Evolutionary conservation across 805 yeast genomes (phyloP), one percentile per base, ranked within the genome.

Genomic region (Candida pini): DNA sequence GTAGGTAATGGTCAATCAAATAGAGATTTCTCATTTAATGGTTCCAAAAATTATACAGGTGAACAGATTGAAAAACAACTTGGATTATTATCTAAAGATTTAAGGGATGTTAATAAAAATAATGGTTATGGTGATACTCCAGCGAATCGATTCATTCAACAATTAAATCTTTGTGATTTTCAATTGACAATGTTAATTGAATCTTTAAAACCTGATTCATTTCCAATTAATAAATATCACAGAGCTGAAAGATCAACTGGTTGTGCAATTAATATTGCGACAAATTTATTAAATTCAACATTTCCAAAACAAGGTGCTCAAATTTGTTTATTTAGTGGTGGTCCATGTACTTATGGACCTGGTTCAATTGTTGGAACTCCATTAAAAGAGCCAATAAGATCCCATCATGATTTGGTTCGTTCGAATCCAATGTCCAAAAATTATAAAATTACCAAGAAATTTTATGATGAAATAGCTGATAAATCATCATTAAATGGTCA

Each of bases 321-420:
- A 31, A 50, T 77, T 5, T 51, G 76, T 49, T 53, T 71, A 17
- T 78, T 78, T 47, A 50, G 72, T 4, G 82, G 78, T 19, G 86
- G 86, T 1, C 77, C 81, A 5, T 73, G 81, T 45, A 80, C 85
- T 0, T 59, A 60, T 40, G 85, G 85, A 2, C 81, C 82, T 2
- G 87, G 86, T 2, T 49, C 60, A 25, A 72, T 80, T 22, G 84
- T 78, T 9, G 69, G 70, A 6, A 58, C 66, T n/a, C 57, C 62
- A 18, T 60, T 78, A 37, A 78, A 73, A 45, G 81, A 76, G 38
- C 80, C 85, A 6, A 61, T 79, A 29, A 68, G 87, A 60, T 77
- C 84, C 0, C 86, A 79, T 50, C 73, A 74, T 49, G 81, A 77
- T 50, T 69, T 79, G 26, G 56, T 61, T 18, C 72, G 68, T 40